These are phyloP conservation scores for Phytophthora pistaciae DNA, from an alignment of 352 stramenopile species.

Conservation along the genomic window DNA sequence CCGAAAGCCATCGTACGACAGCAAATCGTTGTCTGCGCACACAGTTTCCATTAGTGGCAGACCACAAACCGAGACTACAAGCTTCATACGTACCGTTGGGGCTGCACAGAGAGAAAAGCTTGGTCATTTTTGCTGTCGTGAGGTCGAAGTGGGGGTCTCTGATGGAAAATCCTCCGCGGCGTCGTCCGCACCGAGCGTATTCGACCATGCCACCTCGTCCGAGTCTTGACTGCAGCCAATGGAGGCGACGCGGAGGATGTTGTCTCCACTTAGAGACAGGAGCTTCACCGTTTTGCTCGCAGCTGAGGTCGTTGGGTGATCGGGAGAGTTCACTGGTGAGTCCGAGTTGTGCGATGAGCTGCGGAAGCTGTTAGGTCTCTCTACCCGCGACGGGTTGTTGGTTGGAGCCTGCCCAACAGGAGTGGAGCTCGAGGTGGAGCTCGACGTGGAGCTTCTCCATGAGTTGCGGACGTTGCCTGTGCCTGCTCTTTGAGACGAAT, in stretches of 20 bases:
- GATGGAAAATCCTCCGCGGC: slow-evolving; percentile 14
- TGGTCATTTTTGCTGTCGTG: slow-evolving; percentile 16
- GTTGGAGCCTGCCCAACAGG: not conserved
- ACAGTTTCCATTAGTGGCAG: not conserved
- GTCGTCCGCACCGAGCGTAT: slow-evolving; percentile 7
- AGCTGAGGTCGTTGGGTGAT: not conserved
- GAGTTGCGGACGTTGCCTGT: slow-evolving; percentile 1
- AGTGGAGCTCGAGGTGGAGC: not conserved
- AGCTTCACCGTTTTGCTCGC: slow-evolving; percentile 1
- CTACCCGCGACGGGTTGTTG: not conserved
- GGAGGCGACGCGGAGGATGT: slow-evolving; percentile 41
- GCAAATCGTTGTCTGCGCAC: slow-evolving; percentile 44
- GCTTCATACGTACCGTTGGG: slow-evolving; percentile 42
- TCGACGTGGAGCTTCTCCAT: slow-evolving; percentile 5
- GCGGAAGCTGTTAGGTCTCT: slow-evolving; percentile 8
- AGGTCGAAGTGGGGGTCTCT: slow-evolving; percentile 15
- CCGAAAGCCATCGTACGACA: slow-evolving; percentile 71
- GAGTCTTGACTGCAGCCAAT: slow-evolving; percentile 28
- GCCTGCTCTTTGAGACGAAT: not conserved
- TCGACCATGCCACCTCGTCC: slow-evolving; percentile 4
- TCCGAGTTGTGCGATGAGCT: not conserved
- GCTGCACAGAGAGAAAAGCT: slow-evolving; percentile 60
- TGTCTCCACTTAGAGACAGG: slow-evolving; percentile 48
- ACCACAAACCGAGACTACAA: not conserved
- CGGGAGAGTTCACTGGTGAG: not conserved